Conservation (phyloP, 2,329 filamentous ascomycete genomes). For the Apiospora koreana region DNA sequence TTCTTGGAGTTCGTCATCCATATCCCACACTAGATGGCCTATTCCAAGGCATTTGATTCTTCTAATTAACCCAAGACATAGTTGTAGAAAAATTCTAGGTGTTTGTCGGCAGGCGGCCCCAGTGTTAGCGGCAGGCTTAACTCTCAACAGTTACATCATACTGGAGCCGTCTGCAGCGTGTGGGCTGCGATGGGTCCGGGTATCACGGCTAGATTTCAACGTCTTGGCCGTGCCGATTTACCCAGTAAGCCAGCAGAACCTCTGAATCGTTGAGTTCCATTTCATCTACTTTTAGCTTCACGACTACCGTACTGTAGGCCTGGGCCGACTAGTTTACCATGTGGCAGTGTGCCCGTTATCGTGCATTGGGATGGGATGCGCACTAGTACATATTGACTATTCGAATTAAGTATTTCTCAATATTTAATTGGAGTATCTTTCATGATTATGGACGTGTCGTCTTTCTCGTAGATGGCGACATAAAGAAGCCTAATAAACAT, state of each 20-base stretch:
- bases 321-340: neutral
- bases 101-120: neutral
- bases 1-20: neutral
- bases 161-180: neutral
- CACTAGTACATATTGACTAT: neutral
- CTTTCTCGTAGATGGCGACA: neutral
- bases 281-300: neutral
- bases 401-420: neutral
- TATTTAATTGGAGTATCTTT: neutral
- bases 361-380: neutral
- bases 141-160: neutral
- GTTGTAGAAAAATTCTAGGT: neutral
- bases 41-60: neutral
- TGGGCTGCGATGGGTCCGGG: neutral
- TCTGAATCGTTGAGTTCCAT: neutral
- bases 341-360: neutral
- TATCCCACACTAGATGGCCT: neutral
- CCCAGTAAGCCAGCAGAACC: neutral
- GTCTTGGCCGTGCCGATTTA: neutral
- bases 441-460: neutral
- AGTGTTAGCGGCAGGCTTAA: conserved; percentile 6
- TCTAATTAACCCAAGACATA: neutral
- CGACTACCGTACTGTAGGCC: too few species aligned
- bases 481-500: neutral
- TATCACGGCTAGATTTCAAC: neutral